Percentiles rank a stretch among this genome's conserved stretches.
Conservation (phyloP, 2,329 filamentous ascomycete genomes). For the Fusarium pilosicola region DNA sequence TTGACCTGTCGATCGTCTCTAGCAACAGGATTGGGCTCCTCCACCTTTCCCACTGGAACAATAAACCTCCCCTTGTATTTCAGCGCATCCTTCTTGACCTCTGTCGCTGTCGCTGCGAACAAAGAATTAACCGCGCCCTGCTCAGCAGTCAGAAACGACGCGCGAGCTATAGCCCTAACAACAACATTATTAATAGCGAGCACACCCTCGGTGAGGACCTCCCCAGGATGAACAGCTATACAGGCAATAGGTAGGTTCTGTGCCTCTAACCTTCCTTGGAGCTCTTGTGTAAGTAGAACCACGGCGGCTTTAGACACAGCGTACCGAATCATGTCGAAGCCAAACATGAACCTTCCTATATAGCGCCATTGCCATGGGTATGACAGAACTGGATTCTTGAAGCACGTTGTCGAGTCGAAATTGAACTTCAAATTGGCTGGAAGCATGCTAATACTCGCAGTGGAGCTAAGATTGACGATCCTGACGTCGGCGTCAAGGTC, state of each 20-base stretch:
- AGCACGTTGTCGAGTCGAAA: not conserved
- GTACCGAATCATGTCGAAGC: not conserved
- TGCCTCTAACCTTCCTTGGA: rapidly evolving
- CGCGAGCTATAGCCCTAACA: not conserved
- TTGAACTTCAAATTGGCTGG: not conserved
- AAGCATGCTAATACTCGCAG: rapidly evolving
- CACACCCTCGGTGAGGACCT: not conserved
- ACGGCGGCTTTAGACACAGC: rapidly evolving
- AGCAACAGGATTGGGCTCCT: not conserved
- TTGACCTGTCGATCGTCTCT: not conserved
- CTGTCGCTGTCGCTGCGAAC: not conserved
- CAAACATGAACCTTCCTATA: not conserved
- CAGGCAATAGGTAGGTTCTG: rapidly evolving
- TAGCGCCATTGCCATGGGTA: not conserved
- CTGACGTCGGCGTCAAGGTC: rapidly evolving
- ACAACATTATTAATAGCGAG: rapidly evolving
- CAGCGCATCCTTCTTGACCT: rapidly evolving
- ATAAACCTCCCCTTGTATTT: not conserved
- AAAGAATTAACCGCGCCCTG: not conserved
- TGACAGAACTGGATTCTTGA: rapidly evolving
- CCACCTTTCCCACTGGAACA: not conserved
- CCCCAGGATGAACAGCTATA: not conserved
- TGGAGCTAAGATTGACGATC: not conserved
- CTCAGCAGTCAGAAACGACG: not conserved
- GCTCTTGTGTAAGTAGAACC: rapidly evolving